phyloP scores from a whole-genome alignment of 352 stramenopile genomes.

The Globisporangium radiosum region DNA sequence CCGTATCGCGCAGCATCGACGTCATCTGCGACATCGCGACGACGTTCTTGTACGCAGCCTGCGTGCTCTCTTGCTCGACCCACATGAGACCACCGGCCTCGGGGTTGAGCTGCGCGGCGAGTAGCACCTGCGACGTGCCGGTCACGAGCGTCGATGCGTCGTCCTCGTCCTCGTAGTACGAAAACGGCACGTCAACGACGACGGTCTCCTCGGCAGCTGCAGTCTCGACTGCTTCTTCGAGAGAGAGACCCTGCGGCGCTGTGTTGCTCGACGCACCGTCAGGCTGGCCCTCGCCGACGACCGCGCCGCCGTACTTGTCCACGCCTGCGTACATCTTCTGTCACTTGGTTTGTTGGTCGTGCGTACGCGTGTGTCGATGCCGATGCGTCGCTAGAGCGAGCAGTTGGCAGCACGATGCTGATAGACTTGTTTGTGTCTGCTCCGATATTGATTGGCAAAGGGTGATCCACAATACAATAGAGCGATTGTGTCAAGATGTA shows the following conservation, averaged over 20 bases:
- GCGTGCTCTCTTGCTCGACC: conserved; percentile 54
- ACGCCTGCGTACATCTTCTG: conserved; percentile 62
- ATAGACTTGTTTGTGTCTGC: too few species aligned
- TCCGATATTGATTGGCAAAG: too few species aligned
- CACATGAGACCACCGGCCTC: conserved; percentile 74
- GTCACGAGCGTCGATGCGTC: conserved; percentile 49
- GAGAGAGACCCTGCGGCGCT: conserved; percentile 29
- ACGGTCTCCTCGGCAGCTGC: conserved; percentile 73
- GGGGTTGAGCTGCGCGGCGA: conserved; percentile 68
- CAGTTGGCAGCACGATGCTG: too few species aligned
- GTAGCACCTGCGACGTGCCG: conserved; percentile 57
- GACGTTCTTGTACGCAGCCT: conserved; percentile 74
- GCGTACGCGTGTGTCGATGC: too few species aligned
- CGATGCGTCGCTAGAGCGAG: too few species aligned
- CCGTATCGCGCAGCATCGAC: conserved; percentile 75
- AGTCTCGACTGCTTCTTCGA: conserved; percentile 76
- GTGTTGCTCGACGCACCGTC: conserved; percentile 16
- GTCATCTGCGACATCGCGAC: conserved; percentile 87
- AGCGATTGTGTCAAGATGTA: too few species aligned
- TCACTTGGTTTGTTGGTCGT: too few species aligned
- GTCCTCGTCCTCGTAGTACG: conserved; percentile 64
- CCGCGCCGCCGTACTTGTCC: conserved; percentile 75
- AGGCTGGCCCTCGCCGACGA: conserved; percentile 60
- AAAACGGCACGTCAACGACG: conserved; percentile 75
- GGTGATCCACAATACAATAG: too few species aligned